A percentile compares a stretch with the other conserved stretches of the same genome.
These are phyloP conservation scores for Aspergillus alliaceus DNA, from an alignment of 2,329 filamentous ascomycete genomes.

Conservation along the genomic window DNA sequence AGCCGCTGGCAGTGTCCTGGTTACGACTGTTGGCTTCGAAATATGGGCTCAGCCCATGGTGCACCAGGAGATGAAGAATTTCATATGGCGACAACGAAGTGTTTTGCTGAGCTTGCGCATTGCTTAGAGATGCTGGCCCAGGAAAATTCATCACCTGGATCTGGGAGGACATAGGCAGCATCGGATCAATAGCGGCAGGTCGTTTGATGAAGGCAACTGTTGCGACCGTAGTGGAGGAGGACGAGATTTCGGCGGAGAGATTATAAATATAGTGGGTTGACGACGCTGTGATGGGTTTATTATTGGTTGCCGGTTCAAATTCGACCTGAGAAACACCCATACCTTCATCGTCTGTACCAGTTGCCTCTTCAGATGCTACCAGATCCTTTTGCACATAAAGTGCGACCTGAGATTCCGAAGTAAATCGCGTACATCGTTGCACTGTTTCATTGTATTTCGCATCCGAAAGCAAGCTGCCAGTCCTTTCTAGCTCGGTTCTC, in stretches of 20 bases:
- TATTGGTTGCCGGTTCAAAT: neutral
- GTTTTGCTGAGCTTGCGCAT: slow-evolving; percentile 67
- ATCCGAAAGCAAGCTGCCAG: slow-evolving; percentile 79
- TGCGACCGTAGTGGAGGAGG: slow-evolving; percentile 73
- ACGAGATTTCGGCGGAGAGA: slow-evolving; percentile 76
- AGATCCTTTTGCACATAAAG: slow-evolving; percentile 86
- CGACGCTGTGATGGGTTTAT: slow-evolving; percentile 21
- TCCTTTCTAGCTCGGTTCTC: slow-evolving; percentile 73
- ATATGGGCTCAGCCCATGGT: slow-evolving; percentile 88
- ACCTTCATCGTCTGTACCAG: slow-evolving; percentile 42
- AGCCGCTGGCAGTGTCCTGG: slow-evolving; percentile 65
- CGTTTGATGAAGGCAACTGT: slow-evolving; percentile 90
- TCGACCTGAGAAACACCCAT: slow-evolving; percentile 19
- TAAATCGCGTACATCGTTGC: slow-evolving; percentile 84
- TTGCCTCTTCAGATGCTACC: slow-evolving; percentile 53
- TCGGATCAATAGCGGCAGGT: slow-evolving; percentile 80
- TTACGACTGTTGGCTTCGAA: slow-evolving; percentile 94
- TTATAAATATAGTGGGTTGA: slow-evolving; percentile 66
- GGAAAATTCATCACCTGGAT: slow-evolving; percentile 92
- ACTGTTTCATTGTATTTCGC: slow-evolving; percentile 74
- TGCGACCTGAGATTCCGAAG: slow-evolving; percentile 80
- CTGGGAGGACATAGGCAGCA: slow-evolving; percentile 78
- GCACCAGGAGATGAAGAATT: slow-evolving; percentile 85
- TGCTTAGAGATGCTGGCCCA: slow-evolving; percentile 70
- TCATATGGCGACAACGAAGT: slow-evolving; percentile 81